Base-by-base conservation (phyloP, 495 filamentous ascomycete genomes). In the Podospora pseudocomata region DNA sequence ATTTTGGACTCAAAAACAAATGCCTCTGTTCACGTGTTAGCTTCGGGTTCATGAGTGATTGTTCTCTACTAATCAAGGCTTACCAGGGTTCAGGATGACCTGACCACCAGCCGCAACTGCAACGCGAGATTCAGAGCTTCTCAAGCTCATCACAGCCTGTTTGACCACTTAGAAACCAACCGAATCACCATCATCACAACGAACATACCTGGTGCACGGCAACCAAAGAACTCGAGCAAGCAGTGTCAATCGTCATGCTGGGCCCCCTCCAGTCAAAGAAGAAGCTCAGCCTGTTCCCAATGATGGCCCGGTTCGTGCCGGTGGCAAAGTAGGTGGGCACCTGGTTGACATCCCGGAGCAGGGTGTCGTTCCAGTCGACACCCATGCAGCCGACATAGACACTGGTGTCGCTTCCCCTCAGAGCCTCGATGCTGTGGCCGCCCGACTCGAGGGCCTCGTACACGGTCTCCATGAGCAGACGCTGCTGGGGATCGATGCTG, bases 371-470 rank as follows among this genome's bases (percentile, higher is more conserved):
- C 53, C 72, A 80, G 28, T 80, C 78, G 34, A 73, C 30, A 20
- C 23, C 26, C 65, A 70, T 67, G 34, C 20, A 32, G 15, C 77
- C 28, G 70, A 69, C 72, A 76, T 77, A 63, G 4, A 63, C 60
- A 20, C 26, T 28, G 15, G 60, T 63, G 19, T 63, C 60, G 30
- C 26, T 30, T 23, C 60, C 60, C 26, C 26, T 16, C 26, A 63
- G 30, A 3, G 3, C 19, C 19, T 63, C 60, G 26, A 63, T 32
- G 26, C 26, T 83, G 61, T 79, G 79, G 30, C 84, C 87, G 26
- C 85, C 85, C 64, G 82, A 81, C 68, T 89, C 87, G 26, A 89
- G 73, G 1, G 86, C 86, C 66, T 84, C 83, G 68, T 86, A 88
- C 3, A 84, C 80, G 5, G 80, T 80, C 70, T 89, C 86, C 28